phyloP scores from a whole-genome alignment of 176 grass and related monocot species.

The Olyra latifolia region DNA sequence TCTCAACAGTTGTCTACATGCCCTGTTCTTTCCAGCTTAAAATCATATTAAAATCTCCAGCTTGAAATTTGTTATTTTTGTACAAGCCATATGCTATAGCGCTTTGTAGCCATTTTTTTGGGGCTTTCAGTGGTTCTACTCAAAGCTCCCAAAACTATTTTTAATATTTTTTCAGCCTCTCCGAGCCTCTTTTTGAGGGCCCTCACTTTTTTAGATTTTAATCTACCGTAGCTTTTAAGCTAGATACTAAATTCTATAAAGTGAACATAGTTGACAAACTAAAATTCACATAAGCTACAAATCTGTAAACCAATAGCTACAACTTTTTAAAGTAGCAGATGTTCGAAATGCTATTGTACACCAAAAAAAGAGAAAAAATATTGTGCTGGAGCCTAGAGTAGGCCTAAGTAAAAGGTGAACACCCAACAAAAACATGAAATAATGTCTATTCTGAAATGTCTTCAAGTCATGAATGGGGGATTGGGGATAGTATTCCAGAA shows the following conservation, averaged over 20 bases:
- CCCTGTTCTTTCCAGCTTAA: no score
- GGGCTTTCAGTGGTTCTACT: no score
- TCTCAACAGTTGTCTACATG: neutral
- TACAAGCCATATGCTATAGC: no score
- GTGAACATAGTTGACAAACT: neutral
- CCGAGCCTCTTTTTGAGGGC: no score
- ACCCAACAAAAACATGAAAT: neutral
- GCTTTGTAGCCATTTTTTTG: no score
- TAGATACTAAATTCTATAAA: constrained; percentile 12
- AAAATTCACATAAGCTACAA: neutral
- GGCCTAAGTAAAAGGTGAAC: neutral
- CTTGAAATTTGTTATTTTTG: no score
- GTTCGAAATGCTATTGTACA: neutral
- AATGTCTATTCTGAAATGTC: neutral
- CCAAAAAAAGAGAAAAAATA: neutral
- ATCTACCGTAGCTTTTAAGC: no score
- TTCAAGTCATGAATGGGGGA: neutral
- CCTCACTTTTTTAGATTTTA: no score
- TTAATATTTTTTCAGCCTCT: no score
- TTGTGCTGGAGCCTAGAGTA: neutral
- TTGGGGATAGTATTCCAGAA: neutral
- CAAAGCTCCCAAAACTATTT: no score
- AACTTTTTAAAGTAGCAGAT: constrained; percentile 1
- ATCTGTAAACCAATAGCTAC: neutral
- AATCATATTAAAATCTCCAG: no score